Evolutionary conservation across 495 filamentous ascomycete genomes (phyloP).

Genomic region (Trichodelitschia bisporula): DNA sequence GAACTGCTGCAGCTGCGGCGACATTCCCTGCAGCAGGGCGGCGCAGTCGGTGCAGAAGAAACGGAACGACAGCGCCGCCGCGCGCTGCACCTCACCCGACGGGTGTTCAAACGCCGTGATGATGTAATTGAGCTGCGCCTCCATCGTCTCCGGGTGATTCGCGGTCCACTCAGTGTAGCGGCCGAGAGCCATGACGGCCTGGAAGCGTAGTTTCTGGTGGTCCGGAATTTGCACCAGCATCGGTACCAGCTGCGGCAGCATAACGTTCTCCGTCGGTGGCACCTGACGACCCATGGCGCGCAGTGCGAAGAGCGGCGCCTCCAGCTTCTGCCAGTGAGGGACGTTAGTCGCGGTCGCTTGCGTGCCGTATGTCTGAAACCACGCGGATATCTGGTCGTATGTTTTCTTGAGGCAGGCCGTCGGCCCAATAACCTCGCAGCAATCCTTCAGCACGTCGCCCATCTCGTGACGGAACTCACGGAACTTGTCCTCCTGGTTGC

Average conservation of each 20-base stretch:
- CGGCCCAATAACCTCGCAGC: slow-evolving; percentile 84
- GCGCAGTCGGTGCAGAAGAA: slow-evolving; percentile 93
- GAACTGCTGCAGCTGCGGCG: slow-evolving; percentile 66
- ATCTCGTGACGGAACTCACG: slow-evolving; percentile 87
- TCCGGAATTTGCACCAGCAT: slow-evolving; percentile 81
- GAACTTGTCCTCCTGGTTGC: slow-evolving; percentile 92
- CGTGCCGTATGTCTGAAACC: slow-evolving; percentile 60
- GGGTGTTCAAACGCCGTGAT: slow-evolving; percentile 67
- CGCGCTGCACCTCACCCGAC: slow-evolving; percentile 70
- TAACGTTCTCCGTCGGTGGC: slow-evolving; percentile 55
- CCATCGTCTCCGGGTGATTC: slow-evolving; percentile 71
- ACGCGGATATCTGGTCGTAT: slow-evolving; percentile 56
- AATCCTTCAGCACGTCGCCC: slow-evolving; percentile 95
- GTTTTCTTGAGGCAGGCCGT: slow-evolving; percentile 76
- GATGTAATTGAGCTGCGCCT: slow-evolving; percentile 83
- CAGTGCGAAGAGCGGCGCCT: slow-evolving; percentile 86
- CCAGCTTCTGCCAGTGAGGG: slow-evolving; percentile 89
- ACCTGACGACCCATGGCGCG: slow-evolving; percentile 97
- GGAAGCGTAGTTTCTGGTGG: slow-evolving; percentile 90
- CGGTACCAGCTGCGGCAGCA: slow-evolving; percentile 75
- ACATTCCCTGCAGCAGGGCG: slow-evolving; percentile 53
- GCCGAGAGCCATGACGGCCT: slow-evolving; percentile 87
- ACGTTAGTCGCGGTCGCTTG: slow-evolving; percentile 48
- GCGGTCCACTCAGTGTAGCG: slow-evolving; percentile 97
- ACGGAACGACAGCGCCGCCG: slow-evolving; percentile 81